Percentiles rank a stretch among this genome's conserved stretches.
phyloP scores from a whole-genome alignment of 2,329 filamentous ascomycete genomes.

The Periconia sp. region DNA sequence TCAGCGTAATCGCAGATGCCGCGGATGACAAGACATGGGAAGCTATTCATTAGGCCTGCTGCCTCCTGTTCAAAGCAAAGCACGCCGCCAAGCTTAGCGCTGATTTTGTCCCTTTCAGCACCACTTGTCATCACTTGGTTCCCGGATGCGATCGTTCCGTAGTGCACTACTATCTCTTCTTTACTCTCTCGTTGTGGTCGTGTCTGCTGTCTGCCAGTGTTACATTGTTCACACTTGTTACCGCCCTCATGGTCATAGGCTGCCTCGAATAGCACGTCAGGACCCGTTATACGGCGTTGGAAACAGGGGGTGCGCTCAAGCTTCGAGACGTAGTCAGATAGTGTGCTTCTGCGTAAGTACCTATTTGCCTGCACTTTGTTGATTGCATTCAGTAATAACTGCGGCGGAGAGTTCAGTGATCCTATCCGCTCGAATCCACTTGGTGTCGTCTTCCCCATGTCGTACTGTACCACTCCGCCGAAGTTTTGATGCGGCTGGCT shows the following conservation, averaged over 20 bases:
- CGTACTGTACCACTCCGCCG: slow-evolving; percentile 17
- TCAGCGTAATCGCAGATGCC: slow-evolving; percentile 26
- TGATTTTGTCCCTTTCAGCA: slow-evolving; percentile 1
- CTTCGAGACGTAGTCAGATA: slow-evolving; percentile 5
- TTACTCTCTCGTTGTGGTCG: slow-evolving; percentile 1
- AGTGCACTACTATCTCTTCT: slow-evolving; percentile 11
- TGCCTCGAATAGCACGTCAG: slow-evolving; percentile 19
- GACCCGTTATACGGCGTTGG: slow-evolving; percentile 6
- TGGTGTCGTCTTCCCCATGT: slow-evolving; percentile 2
- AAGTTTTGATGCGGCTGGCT: slow-evolving; percentile 9
- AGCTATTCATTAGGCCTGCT: slow-evolving; percentile 26
- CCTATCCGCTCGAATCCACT: slow-evolving; percentile 6
- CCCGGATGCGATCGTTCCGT: slow-evolving; percentile 9
- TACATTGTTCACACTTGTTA: slow-evolving; percentile 8
- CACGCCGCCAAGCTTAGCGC: slow-evolving; percentile 14
- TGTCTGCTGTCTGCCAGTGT: slow-evolving; percentile 1
- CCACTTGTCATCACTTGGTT: slow-evolving; percentile 12
- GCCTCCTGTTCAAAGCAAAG: slow-evolving; percentile 17
- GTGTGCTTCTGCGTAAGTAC: background rate
- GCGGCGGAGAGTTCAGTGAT: slow-evolving; percentile 1
- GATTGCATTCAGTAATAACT: slow-evolving; percentile 10
- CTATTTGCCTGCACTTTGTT: slow-evolving; percentile 3
- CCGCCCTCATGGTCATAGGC: slow-evolving; percentile 13
- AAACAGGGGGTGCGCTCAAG: slow-evolving; percentile 8
- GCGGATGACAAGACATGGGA: slow-evolving; percentile 22